Evolutionary conservation across 176 grass and related monocot genomes (phyloP), one percentile per base, ranked within the genome.

Genomic region (Carex littledalei): DNA sequence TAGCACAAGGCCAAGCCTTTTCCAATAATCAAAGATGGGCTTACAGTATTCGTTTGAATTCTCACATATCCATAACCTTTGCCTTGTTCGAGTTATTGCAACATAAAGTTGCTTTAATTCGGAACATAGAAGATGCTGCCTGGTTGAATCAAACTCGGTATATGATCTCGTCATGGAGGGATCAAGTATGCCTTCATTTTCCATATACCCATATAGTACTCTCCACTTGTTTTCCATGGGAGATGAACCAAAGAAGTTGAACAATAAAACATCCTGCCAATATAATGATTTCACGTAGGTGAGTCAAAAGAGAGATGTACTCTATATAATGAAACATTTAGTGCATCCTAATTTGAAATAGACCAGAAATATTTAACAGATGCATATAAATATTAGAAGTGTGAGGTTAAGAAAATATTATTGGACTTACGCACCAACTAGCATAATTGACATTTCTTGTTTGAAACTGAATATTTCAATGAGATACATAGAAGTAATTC

Each of bases 51-150:
- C 88, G 73, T 92, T 83, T 3, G 80, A 66, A 82, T 87, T 97
- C 79, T 97, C 94, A 94, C 90, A 94, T 68, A 97, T 90, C 94
- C 94, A 97, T 0, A 97, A 45, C 49, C 94, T 84, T 91, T 97
- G 94, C 83, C 88, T 94, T n/a, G 94, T 91, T 59, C 91, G 83
- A 29, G 94, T 94, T 66, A 97, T 90, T 17, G 91, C 94, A 29
- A 97, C 94, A 97, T 97, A 97, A 0, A 97, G 88, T 80, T 97
- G 94, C 86, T 97, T 97, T 77, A 97, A 74, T 80, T 97, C 94
- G 68, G 89, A 97, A 77, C 94, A 97, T 70, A 97, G 85, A 47
- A 94, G 89, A 90, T 87, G 80, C 63, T 94, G 88, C 54, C 78
- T 83, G 56, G 87, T 87, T 72, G 64, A 80, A 18, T 93, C 84